phyloP scores from a whole-genome alignment of 106 monocot genomes.

The Allium sativum region DNA sequence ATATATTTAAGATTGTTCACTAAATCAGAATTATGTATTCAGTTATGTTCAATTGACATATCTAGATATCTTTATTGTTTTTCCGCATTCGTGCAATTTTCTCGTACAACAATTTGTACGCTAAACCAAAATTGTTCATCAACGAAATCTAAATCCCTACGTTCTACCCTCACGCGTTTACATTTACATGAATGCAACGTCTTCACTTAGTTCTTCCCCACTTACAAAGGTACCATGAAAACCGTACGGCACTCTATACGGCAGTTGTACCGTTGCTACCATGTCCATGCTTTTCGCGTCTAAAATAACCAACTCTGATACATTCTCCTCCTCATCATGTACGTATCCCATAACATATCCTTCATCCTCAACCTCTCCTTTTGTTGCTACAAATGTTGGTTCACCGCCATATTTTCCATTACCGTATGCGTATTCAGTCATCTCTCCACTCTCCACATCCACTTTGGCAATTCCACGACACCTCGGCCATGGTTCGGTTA shows the following conservation, averaged over 20 bases:
- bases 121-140: too few species aligned
- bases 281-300: conserved; percentile 32
- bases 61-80: too few species aligned
- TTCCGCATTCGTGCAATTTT: too few species aligned
- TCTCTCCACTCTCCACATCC: conserved; percentile 38
- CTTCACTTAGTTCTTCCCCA: background rate
- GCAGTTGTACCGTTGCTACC: conserved; percentile 40
- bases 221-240: conserved; percentile 60
- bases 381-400: conserved; percentile 3
- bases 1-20: too few species aligned
- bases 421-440: conserved; percentile 30
- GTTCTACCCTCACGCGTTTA: background rate
- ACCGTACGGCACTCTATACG: conserved; percentile 58
- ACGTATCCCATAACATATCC: conserved; percentile 38
- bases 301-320: conserved; percentile 44
- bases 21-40: too few species aligned
- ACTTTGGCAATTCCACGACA: conserved; percentile 59
- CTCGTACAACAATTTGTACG: too few species aligned
- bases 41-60: too few species aligned
- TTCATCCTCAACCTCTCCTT: conserved; percentile 37
- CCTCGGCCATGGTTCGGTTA: conserved; percentile 76
- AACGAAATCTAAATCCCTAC: background rate
- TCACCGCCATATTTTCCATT: conserved; percentile 5
- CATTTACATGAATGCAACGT: background rate
- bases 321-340: conserved; percentile 29